phyloP scores from a whole-genome alignment of 768 basidiomycete species.

The Calocera cornea region DNA sequence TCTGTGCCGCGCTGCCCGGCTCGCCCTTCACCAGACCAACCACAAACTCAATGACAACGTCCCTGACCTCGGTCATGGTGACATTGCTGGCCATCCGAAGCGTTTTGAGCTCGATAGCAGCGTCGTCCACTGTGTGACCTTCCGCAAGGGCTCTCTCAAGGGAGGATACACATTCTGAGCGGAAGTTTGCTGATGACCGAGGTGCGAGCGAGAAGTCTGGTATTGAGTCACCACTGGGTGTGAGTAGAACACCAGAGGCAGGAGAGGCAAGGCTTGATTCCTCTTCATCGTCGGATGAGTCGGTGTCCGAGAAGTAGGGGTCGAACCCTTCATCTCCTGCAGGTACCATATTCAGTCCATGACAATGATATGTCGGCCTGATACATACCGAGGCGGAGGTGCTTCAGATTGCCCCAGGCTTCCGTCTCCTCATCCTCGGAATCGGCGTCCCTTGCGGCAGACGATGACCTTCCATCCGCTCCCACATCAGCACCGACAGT shows the following conservation, averaged over 20 bases:
- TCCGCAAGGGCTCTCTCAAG: conserved; percentile 87
- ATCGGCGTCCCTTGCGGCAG: conserved; percentile 21
- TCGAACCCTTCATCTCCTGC: conserved; percentile 52
- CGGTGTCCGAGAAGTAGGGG: conserved; percentile 43
- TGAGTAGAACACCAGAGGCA: conserved; percentile 35
- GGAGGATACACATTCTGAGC: conserved; percentile 61
- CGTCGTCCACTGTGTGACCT: conserved; percentile 82
- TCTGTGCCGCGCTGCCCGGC: conserved; percentile 44
- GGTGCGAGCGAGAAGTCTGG: conserved; percentile 17
- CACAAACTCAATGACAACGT: conserved; percentile 77
- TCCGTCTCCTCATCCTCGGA: conserved; percentile 49
- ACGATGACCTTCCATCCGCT: neutral
- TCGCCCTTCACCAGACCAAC: conserved; percentile 57
- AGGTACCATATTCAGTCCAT: neutral
- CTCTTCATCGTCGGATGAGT: conserved; percentile 25
- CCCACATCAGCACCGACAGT: neutral
- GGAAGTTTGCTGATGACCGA: conserved; percentile 47
- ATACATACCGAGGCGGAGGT: conserved; percentile 53
- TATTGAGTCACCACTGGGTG: conserved; percentile 23
- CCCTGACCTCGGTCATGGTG: conserved; percentile 65
- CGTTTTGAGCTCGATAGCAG: conserved; percentile 87
- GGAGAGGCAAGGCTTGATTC: conserved; percentile 29
- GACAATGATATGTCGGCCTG: neutral
- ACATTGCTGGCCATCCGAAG: conserved; percentile 96
- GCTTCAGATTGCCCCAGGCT: conserved; percentile 41